These are phyloP conservation scores for Aspergillus novoparasiticus DNA, from an alignment of 2,329 filamentous ascomycete genomes.

Conservation along the genomic window DNA sequence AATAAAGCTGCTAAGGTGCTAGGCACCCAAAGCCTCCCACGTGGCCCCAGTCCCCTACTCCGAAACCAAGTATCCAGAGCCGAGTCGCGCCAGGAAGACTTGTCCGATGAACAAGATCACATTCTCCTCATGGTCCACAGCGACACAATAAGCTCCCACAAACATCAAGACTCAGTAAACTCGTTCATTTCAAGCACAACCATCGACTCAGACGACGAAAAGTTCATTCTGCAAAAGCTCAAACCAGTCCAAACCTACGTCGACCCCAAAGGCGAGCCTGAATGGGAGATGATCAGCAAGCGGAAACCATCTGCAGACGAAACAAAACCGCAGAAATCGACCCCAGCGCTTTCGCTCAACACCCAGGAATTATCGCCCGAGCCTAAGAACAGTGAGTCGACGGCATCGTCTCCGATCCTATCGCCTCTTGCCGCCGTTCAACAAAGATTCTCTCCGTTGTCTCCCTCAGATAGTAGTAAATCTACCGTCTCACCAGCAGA, in stretches of 20 bases:
- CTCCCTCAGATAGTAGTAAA: constrained; percentile 16
- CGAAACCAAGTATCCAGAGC: constrained; percentile 24
- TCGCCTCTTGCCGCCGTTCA: constrained; percentile 17
- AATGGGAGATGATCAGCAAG: constrained; percentile 27
- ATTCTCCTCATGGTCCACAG: constrained; percentile 13
- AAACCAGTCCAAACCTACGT: constrained; percentile 20
- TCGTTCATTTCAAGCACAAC: constrained; percentile 22
- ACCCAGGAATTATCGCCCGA: constrained; percentile 18
- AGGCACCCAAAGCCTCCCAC: constrained; percentile 35
- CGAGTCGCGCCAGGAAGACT: constrained; percentile 18
- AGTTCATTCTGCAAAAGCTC: constrained; percentile 18
- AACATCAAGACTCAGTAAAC: constrained; percentile 20
- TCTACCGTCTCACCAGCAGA: constrained; percentile 18
- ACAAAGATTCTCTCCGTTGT: constrained; percentile 18
- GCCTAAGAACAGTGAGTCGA: constrained; percentile 13
- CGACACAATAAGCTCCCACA: constrained; percentile 11
- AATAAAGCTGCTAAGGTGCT: constrained; percentile 34
- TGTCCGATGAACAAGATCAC: constrained; percentile 17
- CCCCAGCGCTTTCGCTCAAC: constrained; percentile 16
- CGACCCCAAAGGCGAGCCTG: constrained; percentile 22
- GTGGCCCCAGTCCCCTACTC: constrained; percentile 27
- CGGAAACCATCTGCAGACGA: constrained; percentile 8
- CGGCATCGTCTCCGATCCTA: constrained; percentile 18
- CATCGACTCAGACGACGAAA: constrained; percentile 17
- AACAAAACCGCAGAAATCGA: constrained; percentile 1